phyloP scores from a whole-genome alignment of 2,329 filamentous ascomycete species.

The Cucurbitaria berberidis region DNA sequence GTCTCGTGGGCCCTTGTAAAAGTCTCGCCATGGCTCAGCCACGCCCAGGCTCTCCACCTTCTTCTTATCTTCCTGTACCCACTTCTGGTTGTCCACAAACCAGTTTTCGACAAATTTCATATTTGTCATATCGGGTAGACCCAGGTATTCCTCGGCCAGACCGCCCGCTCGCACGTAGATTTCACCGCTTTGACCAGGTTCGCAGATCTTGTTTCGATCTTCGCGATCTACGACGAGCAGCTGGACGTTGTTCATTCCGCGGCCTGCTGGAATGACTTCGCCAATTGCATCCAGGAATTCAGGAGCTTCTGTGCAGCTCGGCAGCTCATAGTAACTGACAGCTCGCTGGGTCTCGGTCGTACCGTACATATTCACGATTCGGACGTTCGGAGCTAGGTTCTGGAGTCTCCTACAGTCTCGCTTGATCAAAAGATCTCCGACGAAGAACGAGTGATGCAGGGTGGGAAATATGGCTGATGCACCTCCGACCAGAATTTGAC shows the following conservation, averaged over 20 bases:
- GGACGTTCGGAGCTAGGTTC: constrained; percentile 73
- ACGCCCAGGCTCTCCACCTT: constrained; percentile 54
- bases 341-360: constrained; percentile 84
- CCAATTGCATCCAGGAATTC: constrained; percentile 67
- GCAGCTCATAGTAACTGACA: constrained; percentile 83
- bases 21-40: constrained; percentile 76
- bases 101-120: constrained; percentile 84
- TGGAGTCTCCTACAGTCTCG: constrained; percentile 80
- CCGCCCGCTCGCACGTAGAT: constrained; percentile 83
- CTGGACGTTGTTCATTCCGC: constrained; percentile 88
- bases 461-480: constrained; percentile 77
- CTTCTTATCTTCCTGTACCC: constrained; percentile 69
- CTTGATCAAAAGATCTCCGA: constrained; percentile 88
- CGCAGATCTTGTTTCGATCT: constrained; percentile 72
- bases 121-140: constrained; percentile 64
- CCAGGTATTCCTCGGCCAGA: constrained; percentile 80
- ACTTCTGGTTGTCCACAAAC: constrained; percentile 78
- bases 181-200: constrained; percentile 82
- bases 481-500: constrained; percentile 88
- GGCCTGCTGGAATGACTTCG: constrained; percentile 82
- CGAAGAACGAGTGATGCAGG: constrained; percentile 84
- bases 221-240: constrained; percentile 79
- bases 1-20: constrained; percentile 82
- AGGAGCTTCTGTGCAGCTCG: constrained; percentile 68
- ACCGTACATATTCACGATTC: constrained; percentile 86